Evolutionary conservation across 2,329 filamentous ascomycete genomes (phyloP).

Genomic region (Cercospora sojina): DNA sequence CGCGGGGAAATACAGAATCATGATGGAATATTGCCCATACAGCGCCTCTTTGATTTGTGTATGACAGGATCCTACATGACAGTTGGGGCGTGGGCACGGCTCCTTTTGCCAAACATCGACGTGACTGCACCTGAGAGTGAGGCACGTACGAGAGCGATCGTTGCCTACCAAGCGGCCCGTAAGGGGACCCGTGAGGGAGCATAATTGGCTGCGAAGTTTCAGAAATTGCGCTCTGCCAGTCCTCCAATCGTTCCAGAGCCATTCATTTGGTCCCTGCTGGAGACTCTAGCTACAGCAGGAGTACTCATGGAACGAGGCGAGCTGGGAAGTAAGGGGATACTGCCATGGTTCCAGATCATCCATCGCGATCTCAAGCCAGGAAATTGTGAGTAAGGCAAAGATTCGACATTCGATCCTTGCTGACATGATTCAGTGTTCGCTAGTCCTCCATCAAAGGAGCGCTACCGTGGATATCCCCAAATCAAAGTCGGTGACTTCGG

Average conservation of each 20-base stretch:
- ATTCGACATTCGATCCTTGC: background rate
- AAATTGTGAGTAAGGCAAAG: background rate
- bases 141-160: background rate
- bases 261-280: slow-evolving; percentile 12
- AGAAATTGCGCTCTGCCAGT: background rate
- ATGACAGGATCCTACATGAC: background rate
- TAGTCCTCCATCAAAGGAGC: background rate
- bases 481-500: slow-evolving; percentile 15
- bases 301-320: slow-evolving; percentile 12
- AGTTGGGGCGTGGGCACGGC: background rate
- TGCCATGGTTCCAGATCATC: slow-evolving; percentile 5
- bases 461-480: slow-evolving; percentile 9
- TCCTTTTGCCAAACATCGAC: background rate
- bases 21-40: background rate
- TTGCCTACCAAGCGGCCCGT: background rate
- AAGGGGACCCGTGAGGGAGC: background rate
- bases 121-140: background rate
- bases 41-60: background rate
- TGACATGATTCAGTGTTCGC: slow-evolving; percentile 1
- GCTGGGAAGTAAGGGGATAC: background rate
- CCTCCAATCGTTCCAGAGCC: slow-evolving; percentile 5
- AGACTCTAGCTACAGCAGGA: slow-evolving; percentile 12
- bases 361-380: slow-evolving; percentile 12
- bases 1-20: background rate
- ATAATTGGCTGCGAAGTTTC: background rate